phyloP scores from a whole-genome alignment of 2,329 filamentous ascomycete species.

The Sarocladiaceae sp. region DNA sequence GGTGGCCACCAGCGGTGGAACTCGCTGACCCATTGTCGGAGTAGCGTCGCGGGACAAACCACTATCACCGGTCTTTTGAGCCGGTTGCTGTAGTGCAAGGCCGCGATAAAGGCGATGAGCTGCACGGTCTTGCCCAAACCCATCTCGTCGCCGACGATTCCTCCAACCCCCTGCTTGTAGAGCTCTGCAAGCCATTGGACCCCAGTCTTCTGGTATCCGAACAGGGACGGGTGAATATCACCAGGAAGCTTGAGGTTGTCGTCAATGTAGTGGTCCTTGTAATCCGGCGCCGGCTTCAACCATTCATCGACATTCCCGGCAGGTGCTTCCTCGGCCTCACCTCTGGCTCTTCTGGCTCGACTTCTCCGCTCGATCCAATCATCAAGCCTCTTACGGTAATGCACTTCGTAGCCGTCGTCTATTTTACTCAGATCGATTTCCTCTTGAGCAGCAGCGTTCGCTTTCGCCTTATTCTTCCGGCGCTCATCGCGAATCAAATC shows the following conservation, averaged over 20 bases:
- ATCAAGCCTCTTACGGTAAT: slow-evolving; percentile 69
- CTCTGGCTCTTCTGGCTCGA: slow-evolving; percentile 32
- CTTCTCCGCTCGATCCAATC: slow-evolving; percentile 61
- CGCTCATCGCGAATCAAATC: slow-evolving; percentile 30
- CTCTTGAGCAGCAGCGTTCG: slow-evolving; percentile 26
- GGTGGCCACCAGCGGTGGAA: slow-evolving; percentile 99
- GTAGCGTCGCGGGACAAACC: slow-evolving; percentile 87
- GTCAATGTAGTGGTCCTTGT: slow-evolving; percentile 67
- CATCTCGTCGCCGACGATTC: slow-evolving; percentile 97
- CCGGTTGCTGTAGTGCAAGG: slow-evolving; percentile 84
- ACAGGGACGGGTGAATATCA: slow-evolving; percentile 86
- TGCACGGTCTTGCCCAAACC: slow-evolving; percentile 89
- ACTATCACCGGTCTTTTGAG: slow-evolving; percentile 81
- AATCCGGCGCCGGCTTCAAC: slow-evolving; percentile 79
- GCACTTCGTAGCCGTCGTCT: slow-evolving; percentile 81
- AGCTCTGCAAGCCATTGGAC: slow-evolving; percentile 95
- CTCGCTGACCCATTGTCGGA: slow-evolving; percentile 97
- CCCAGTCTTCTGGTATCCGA: slow-evolving; percentile 95
- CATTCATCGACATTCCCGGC: slow-evolving; percentile 56
- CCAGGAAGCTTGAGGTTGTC: slow-evolving; percentile 77
- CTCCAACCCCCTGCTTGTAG: slow-evolving; percentile 82
- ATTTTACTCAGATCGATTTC: slow-evolving; percentile 50
- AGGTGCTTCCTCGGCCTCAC: slow-evolving; percentile 35
- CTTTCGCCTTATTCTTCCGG: slow-evolving; percentile 37
- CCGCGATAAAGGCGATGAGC: slow-evolving; percentile 72